Conservation (phyloP, 2,329 filamentous ascomycete species). For the Pseudogymnoascus pannorum region DNA sequence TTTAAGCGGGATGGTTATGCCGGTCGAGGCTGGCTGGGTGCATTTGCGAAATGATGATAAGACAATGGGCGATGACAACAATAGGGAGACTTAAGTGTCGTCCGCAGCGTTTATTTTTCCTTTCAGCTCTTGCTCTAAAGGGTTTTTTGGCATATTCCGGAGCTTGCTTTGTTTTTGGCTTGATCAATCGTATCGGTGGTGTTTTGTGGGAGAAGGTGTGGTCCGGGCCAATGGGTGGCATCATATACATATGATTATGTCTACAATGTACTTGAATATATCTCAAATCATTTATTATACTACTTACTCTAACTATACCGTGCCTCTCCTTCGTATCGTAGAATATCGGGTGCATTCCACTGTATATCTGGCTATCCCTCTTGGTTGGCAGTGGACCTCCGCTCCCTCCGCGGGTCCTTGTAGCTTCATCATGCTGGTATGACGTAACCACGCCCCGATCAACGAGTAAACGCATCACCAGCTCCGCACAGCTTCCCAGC, state of each 20-base stretch:
- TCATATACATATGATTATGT: conserved; percentile 3
- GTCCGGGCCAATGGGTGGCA: background rate
- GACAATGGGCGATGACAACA: conserved; percentile 2
- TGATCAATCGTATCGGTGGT: background rate
- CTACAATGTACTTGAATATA: conserved; percentile 9
- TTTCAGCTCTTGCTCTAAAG: background rate
- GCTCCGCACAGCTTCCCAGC: background rate
- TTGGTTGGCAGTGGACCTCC: background rate
- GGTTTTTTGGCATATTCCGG: background rate
- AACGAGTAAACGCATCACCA: background rate
- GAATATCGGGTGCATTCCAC: background rate
- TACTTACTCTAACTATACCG: background rate
- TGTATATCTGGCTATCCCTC: background rate
- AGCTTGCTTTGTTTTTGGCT: background rate
- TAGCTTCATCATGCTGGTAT: background rate
- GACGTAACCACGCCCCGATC: background rate
- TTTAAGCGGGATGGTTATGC: background rate
- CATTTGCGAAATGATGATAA: conserved; percentile 9
- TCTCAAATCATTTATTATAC: background rate
- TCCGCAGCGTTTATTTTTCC: background rate
- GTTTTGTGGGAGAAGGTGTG: background rate
- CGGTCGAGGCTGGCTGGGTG: background rate
- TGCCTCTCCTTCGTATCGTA: background rate
- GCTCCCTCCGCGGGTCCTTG: background rate
- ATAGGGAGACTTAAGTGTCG: background rate